Evolutionary conservation across 176 grass and related monocot genomes (phyloP).

Genomic region (Oryza glumipatula): DNA sequence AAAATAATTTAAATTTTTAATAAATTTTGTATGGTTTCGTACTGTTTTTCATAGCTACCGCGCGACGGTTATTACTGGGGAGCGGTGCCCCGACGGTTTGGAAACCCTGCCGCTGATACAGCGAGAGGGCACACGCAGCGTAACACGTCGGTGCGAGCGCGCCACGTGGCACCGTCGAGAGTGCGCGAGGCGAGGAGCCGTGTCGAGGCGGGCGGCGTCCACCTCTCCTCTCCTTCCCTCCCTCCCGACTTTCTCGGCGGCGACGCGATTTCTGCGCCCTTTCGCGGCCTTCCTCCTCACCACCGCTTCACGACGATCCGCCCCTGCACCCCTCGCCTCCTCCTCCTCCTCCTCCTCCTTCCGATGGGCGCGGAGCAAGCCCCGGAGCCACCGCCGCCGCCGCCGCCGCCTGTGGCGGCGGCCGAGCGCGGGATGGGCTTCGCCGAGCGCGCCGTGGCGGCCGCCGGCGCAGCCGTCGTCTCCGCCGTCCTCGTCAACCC

Average conservation of each 20-base stretch:
- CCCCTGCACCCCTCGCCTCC: not conserved
- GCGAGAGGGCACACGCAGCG: not conserved
- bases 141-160: not conserved
- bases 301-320: not conserved
- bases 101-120: no score
- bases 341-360: not conserved
- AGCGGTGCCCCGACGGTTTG: no score
- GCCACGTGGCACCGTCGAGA: constrained; percentile 11
- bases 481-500: constrained; percentile 92
- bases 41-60: no score
- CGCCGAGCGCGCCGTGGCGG: constrained; percentile 66
- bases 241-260: not conserved
- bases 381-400: not conserved
- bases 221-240: not conserved
- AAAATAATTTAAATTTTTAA: no score
- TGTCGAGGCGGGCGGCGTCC: constrained; percentile 34
- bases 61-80: no score
- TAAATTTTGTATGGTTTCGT: no score
- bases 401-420: constrained; percentile 21
- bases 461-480: constrained; percentile 72
- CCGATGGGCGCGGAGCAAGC: constrained; percentile 28
- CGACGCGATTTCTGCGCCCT: constrained; percentile 15
- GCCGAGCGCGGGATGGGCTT: constrained; percentile 62
- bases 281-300: not conserved
- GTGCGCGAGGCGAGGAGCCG: not conserved